Evolutionary conservation across 2,329 filamentous ascomycete species (phyloP).

Genomic region (Chalaropsis thielavioides): DNA sequence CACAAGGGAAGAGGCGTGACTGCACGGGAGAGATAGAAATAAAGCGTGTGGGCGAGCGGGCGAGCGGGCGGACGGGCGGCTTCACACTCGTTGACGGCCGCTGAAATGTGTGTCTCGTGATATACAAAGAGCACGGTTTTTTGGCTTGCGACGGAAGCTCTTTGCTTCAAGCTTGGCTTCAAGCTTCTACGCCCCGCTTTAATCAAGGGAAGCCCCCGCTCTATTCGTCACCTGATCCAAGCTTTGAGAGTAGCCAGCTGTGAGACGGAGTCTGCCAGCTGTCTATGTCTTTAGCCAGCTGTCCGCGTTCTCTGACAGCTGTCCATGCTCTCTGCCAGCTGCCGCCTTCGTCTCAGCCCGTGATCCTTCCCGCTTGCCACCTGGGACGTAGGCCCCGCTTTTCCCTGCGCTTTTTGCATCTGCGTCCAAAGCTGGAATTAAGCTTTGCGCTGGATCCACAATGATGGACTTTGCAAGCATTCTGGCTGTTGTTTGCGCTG

Average conservation of each 20-base stretch:
- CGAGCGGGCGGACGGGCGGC: too few relatives aligned
- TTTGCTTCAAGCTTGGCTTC: background rate
- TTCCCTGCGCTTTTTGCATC: background rate
- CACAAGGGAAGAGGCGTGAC: too few relatives aligned
- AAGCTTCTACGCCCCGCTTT: background rate
- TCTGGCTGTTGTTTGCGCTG: background rate
- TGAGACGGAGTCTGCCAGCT: background rate
- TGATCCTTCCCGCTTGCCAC: background rate
- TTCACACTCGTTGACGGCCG: too few relatives aligned
- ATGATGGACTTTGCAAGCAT: background rate
- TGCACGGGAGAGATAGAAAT: too few relatives aligned
- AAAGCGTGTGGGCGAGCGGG: too few relatives aligned
- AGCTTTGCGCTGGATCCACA: background rate
- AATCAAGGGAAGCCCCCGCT: too few relatives aligned
- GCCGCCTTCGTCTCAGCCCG: background rate
- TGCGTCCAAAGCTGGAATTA: background rate
- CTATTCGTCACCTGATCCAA: too few relatives aligned
- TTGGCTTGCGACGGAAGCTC: background rate
- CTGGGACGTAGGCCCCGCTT: background rate
- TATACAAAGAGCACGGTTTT: too few relatives aligned
- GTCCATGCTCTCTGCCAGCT: background rate
- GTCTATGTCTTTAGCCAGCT: background rate
- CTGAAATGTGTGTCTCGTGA: too few relatives aligned
- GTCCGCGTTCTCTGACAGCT: background rate
- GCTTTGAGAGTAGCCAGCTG: too few relatives aligned